These are phyloP conservation scores for Pichia sp. DNA, from an alignment of 1,139 yeast species.

Conservation along the genomic window DNA sequence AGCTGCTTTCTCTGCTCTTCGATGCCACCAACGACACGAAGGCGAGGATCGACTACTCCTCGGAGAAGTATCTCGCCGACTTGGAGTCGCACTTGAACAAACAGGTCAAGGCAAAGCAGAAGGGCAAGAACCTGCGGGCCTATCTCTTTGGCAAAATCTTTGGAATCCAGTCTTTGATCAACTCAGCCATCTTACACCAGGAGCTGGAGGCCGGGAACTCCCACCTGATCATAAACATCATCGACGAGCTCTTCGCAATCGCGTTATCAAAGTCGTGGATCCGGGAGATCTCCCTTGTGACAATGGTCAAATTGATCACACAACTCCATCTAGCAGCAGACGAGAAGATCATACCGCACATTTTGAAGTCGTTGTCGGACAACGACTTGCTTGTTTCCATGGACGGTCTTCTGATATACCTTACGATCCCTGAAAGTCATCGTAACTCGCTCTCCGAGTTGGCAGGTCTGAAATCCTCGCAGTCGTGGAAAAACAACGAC, in stretches of 20 bases:
- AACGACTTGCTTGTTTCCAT: constrained; percentile 58
- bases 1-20: constrained; percentile 49
- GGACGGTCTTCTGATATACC: constrained; percentile 76
- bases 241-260: constrained; percentile 48
- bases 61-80: constrained; percentile 40
- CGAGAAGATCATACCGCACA: constrained; percentile 16
- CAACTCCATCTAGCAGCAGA: constrained; percentile 12
- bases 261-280: constrained; percentile 76
- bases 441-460: constrained; percentile 32
- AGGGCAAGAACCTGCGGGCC: constrained; percentile 81
- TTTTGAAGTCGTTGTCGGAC: constrained; percentile 41
- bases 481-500: constrained; percentile 64
- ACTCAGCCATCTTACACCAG: constrained; percentile 34
- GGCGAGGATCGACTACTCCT: constrained; percentile 16
- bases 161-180: constrained; percentile 73
- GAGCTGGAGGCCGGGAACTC: background rate
- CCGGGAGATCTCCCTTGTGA: constrained; percentile 72
- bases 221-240: constrained; percentile 30
- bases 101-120: constrained; percentile 44
- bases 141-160: constrained; percentile 78
- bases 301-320: constrained; percentile 48
- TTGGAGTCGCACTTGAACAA: constrained; percentile 40
- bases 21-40: constrained; percentile 18
- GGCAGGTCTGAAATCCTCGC: constrained; percentile 30
- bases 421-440: constrained; percentile 40